A percentile compares a stretch with the other conserved stretches of the same genome.
These are phyloP conservation scores for Arbutus unedo DNA, from an alignment of 148 eudicot species.

Conservation along the genomic window DNA sequence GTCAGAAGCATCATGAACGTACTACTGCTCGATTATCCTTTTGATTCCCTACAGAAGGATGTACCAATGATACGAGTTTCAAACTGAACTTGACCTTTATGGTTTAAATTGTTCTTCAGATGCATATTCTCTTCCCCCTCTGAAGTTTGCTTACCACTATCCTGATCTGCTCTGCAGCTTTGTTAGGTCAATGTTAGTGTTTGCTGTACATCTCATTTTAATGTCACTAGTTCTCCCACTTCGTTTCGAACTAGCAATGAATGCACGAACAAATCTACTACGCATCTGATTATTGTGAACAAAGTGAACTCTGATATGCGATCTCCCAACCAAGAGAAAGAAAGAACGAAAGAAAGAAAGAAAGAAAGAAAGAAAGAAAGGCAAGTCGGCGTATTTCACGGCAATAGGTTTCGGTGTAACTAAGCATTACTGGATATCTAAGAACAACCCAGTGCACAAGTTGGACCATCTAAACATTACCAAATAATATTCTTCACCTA, in stretches of 20 bases:
- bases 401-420: not conserved
- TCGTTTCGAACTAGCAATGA: not conserved
- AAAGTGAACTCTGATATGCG: not conserved
- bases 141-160: not conserved
- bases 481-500: not conserved
- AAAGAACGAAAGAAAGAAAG: not conserved
- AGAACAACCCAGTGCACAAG: not conserved
- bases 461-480: too few species aligned
- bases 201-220: not conserved
- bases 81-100: not conserved
- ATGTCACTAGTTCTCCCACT: not conserved
- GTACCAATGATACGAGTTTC: not conserved
- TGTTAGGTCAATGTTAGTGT: not conserved
- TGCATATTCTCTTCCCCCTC: not conserved
- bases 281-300: not conserved
- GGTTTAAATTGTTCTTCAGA: not conserved
- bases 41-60: not conserved
- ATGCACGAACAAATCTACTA: not conserved
- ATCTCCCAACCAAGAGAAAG: not conserved
- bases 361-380: not conserved
- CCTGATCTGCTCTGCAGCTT: not conserved
- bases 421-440: not conserved
- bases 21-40: not conserved
- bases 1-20: slow-evolving; percentile 10
- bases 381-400: too few species aligned